These are phyloP conservation scores for Yamadazyma kitorensis DNA, from an alignment of 805 yeast genomes.

Conservation along the genomic window DNA sequence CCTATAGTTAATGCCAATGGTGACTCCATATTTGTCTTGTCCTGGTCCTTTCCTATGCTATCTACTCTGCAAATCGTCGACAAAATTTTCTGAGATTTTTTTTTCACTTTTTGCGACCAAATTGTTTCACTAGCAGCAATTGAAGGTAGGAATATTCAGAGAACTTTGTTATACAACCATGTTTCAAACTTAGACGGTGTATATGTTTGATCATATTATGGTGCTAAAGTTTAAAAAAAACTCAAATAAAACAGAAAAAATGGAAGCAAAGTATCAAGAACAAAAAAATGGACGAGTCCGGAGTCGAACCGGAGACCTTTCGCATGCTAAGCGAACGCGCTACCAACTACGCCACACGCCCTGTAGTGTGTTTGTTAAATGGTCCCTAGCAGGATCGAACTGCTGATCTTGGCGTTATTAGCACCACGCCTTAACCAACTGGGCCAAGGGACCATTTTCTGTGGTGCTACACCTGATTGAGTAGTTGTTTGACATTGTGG, in stretches of 20 bases:
- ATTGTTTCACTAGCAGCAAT: too few relatives aligned
- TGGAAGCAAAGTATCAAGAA: too few relatives aligned
- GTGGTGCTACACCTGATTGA: too few relatives aligned
- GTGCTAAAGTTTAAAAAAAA: background rate
- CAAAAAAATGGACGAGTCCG: constrained; percentile 38
- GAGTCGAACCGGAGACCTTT: constrained; percentile 48
- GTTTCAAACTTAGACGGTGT: too few relatives aligned
- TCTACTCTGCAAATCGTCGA: constrained; percentile 1
- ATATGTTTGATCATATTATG: too few relatives aligned
- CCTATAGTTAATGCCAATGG: constrained; percentile 50
- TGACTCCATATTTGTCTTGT: constrained; percentile 31
- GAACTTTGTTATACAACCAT: too few relatives aligned
- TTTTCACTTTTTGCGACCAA: background rate
- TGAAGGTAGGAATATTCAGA: too few relatives aligned
- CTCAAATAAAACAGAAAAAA: background rate
- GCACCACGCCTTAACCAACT: constrained; percentile 55
- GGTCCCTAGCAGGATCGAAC: constrained; percentile 89
- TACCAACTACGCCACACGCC: constrained; percentile 52
- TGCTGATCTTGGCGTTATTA: constrained; percentile 68
- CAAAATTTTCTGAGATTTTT: constrained; percentile 1
- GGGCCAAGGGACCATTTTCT: constrained; percentile 53
- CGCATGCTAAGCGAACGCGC: constrained; percentile 51
- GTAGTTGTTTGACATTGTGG: too few relatives aligned
- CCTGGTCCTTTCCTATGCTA: too few relatives aligned
- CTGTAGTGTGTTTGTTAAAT: constrained; percentile 22